These are phyloP conservation scores for Myriosclerotinia scirpicola DNA, from an alignment of 2,329 filamentous ascomycete species.

Conservation along the genomic window DNA sequence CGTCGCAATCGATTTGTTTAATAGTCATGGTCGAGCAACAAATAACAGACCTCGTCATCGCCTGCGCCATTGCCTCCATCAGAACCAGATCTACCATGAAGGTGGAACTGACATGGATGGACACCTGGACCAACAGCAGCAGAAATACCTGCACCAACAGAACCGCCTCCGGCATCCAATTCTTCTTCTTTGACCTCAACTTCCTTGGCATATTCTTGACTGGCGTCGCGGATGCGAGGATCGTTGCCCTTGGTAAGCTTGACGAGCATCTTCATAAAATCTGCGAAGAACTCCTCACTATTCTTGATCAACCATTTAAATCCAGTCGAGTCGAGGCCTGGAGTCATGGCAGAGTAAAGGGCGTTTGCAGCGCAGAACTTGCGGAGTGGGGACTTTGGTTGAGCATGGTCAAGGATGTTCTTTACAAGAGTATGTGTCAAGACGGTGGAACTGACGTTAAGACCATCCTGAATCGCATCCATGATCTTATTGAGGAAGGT, in stretches of 20 bases:
- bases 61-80: background rate
- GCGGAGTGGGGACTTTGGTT: conserved; percentile 25
- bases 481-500: conserved; percentile 31
- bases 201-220: background rate
- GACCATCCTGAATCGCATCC: conserved; percentile 35
- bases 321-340: background rate
- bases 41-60: background rate
- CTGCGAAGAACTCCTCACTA: conserved; percentile 23
- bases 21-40: background rate
- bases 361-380: conserved; percentile 28
- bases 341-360: conserved; percentile 23
- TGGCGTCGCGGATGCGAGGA: conserved; percentile 31
- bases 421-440: conserved; percentile 25
- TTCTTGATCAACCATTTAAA: conserved; percentile 16
- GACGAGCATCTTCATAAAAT: conserved; percentile 28
- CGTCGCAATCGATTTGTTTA: background rate
- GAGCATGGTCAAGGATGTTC: conserved; percentile 27
- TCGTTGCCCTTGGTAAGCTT: conserved; percentile 24
- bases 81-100: conserved; percentile 13
- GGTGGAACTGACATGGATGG: conserved; percentile 27
- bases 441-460: conserved; percentile 24
- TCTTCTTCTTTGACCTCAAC: background rate
- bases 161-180: background rate
- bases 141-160: background rate
- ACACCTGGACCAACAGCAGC: conserved; percentile 8